These are phyloP conservation scores for Ophiocordyceps camponoti-rufipedis DNA, from an alignment of 2,329 filamentous ascomycete species.

Conservation along the genomic window DNA sequence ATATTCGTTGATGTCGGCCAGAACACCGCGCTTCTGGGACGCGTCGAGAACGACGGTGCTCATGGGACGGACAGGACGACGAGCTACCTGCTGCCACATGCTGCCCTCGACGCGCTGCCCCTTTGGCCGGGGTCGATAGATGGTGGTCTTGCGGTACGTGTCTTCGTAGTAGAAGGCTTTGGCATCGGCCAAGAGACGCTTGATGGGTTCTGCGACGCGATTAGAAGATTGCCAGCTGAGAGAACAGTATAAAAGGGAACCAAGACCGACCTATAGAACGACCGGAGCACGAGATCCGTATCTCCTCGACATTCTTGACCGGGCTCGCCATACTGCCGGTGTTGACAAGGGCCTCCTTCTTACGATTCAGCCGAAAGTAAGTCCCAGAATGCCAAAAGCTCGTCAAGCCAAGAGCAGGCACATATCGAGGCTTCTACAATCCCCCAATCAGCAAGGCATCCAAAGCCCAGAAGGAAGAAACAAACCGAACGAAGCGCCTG, in stretches of 20 bases:
- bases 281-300: slow-evolving; percentile 36
- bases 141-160: slow-evolving; percentile 36
- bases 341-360: slow-evolving; percentile 21
- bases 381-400: slow-evolving; percentile 34
- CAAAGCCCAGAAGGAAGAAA: slow-evolving; percentile 1
- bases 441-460: not conserved
- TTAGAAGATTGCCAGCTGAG: not conserved
- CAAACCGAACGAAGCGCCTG: slow-evolving; percentile 32
- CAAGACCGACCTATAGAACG: slow-evolving; percentile 15
- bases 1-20: slow-evolving; percentile 63
- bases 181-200: slow-evolving; percentile 32
- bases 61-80: slow-evolving; percentile 51
- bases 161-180: slow-evolving; percentile 32
- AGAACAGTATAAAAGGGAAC: not conserved
- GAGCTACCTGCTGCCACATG: slow-evolving; percentile 37
- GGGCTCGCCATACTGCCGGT: slow-evolving; percentile 13
- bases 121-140: slow-evolving; percentile 33
- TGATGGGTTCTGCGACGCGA: slow-evolving; percentile 26
- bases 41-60: slow-evolving; percentile 57
- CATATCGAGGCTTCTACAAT: slow-evolving; percentile 27
- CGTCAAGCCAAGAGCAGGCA: slow-evolving; percentile 33
- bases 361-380: slow-evolving; percentile 29
- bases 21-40: slow-evolving; percentile 43
- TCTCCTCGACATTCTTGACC: slow-evolving; percentile 31
- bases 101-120: slow-evolving; percentile 25